Conservation (phyloP, 2,329 filamentous ascomycete genomes). For the Ceratocystis variospora region DNA sequence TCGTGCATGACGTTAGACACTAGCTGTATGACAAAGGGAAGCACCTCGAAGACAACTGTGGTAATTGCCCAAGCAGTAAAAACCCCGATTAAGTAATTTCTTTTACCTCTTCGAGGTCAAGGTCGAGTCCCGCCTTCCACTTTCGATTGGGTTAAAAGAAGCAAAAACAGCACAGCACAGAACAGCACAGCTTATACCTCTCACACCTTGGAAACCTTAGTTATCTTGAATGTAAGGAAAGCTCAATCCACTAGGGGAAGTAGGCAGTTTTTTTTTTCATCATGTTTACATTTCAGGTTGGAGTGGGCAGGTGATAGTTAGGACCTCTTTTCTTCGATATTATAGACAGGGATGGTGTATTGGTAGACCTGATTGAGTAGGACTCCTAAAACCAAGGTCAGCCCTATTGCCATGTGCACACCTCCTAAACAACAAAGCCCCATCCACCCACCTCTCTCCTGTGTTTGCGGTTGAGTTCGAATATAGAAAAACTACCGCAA, state of each 20-base stretch:
- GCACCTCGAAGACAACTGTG: not conserved
- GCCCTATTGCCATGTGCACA: not conserved
- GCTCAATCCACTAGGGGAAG: not conserved
- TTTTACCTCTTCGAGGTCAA: not conserved
- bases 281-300: slow-evolving; percentile 14
- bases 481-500: not conserved
- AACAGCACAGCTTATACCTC: not conserved
- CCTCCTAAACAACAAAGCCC: not conserved
- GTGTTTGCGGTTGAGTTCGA: not conserved
- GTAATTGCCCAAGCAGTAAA: not conserved
- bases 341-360: not conserved
- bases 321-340: not conserved
- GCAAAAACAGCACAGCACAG: not conserved
- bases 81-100: not conserved
- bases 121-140: not conserved
- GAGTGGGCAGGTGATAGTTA: not conserved
- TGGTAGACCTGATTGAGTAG: not conserved
- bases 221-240: not conserved
- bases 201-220: not conserved
- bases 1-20: not conserved
- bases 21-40: not conserved
- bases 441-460: not conserved
- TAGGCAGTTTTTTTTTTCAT: not conserved
- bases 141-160: not conserved
- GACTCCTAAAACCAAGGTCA: not conserved